Evolutionary conservation across 2,329 filamentous ascomycete species (phyloP).

Genomic region (Cordyceps javanica): DNA sequence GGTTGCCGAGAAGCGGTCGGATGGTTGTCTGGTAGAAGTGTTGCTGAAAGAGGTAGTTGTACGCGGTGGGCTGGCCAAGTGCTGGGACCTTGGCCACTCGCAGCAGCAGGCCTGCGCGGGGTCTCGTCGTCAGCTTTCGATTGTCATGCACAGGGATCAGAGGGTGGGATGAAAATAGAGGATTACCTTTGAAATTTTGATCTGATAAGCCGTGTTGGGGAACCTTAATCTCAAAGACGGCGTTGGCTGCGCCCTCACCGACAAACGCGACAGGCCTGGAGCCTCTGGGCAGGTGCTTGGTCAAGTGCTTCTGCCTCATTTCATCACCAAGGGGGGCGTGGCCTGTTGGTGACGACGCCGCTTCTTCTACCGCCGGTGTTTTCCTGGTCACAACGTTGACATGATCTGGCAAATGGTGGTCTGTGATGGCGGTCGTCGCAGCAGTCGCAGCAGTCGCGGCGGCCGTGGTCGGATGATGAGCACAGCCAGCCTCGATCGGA

Average conservation of each 20-base stretch:
- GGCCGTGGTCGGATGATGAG: background rate
- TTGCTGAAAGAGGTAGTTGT: slow-evolving; percentile 33
- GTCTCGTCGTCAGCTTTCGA: slow-evolving; percentile 7
- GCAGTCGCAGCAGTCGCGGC: background rate
- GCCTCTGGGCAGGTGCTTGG: slow-evolving; percentile 28
- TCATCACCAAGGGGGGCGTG: background rate
- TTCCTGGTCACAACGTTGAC: slow-evolving; percentile 17
- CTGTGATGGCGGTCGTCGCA: background rate
- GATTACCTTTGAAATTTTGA: slow-evolving; percentile 28
- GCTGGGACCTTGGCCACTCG: slow-evolving; percentile 33
- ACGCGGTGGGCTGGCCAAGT: slow-evolving; percentile 25
- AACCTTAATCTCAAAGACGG: slow-evolving; percentile 58
- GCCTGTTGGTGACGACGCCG: slow-evolving; percentile 3
- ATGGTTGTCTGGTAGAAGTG: slow-evolving; percentile 30
- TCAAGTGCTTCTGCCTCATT: slow-evolving; percentile 16
- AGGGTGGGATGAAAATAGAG: background rate
- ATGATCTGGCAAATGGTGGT: background rate
- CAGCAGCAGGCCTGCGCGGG: slow-evolving; percentile 27
- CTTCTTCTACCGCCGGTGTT: background rate
- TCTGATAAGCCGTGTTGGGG: slow-evolving; percentile 26
- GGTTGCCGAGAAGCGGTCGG: slow-evolving; percentile 27
- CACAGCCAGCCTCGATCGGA: slow-evolving; percentile 9
- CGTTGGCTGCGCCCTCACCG: slow-evolving; percentile 70
- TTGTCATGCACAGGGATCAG: background rate
- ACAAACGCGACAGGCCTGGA: slow-evolving; percentile 36